Evolutionary conservation across 2,329 filamentous ascomycete species (phyloP).

Genomic region (Aspergillus uvarum): DNA sequence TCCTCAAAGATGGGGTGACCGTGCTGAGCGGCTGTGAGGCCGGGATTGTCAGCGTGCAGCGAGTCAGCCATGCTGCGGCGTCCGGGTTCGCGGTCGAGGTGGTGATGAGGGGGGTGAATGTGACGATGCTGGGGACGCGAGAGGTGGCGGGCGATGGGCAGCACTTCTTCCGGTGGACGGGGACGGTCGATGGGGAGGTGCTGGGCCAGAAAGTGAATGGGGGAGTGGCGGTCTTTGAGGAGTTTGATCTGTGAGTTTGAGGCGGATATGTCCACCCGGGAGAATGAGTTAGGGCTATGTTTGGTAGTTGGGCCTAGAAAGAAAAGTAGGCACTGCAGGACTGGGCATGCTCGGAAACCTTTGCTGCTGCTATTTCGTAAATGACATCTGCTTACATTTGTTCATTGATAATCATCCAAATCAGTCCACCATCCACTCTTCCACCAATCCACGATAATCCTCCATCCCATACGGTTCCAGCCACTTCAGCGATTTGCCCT

Average conservation of each 20-base stretch:
- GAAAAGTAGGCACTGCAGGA: background rate
- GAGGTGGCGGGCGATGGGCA: slow-evolving; percentile 16
- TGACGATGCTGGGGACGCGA: slow-evolving; percentile 14
- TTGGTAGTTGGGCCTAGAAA: background rate
- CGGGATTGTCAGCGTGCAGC: slow-evolving; percentile 14
- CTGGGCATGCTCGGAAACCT: too few relatives aligned
- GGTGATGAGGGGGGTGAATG: slow-evolving; percentile 6
- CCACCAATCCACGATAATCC: slow-evolving; percentile 44
- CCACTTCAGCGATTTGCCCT: slow-evolving; percentile 32
- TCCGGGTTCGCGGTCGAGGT: slow-evolving; percentile 18
- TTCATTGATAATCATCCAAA: too few relatives aligned
- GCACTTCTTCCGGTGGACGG: slow-evolving; percentile 26
- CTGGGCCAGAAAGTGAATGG: background rate
- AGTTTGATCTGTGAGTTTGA: slow-evolving; percentile 18
- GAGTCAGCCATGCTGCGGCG: background rate
- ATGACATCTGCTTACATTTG: too few relatives aligned
- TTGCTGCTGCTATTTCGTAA: too few relatives aligned
- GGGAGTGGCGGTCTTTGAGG: slow-evolving; percentile 28
- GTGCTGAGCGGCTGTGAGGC: slow-evolving; percentile 28
- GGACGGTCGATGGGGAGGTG: slow-evolving; percentile 16
- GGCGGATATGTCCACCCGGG: background rate
- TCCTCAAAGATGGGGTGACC: slow-evolving; percentile 30
- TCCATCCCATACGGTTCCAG: slow-evolving; percentile 39
- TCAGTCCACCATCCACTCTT: slow-evolving; percentile 36
- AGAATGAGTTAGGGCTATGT: too few relatives aligned